Percentiles rank a stretch among this genome's conserved stretches.
phyloP scores from a whole-genome alignment of 2,329 filamentous ascomycete species.

The Diaporthe aspalathi region DNA sequence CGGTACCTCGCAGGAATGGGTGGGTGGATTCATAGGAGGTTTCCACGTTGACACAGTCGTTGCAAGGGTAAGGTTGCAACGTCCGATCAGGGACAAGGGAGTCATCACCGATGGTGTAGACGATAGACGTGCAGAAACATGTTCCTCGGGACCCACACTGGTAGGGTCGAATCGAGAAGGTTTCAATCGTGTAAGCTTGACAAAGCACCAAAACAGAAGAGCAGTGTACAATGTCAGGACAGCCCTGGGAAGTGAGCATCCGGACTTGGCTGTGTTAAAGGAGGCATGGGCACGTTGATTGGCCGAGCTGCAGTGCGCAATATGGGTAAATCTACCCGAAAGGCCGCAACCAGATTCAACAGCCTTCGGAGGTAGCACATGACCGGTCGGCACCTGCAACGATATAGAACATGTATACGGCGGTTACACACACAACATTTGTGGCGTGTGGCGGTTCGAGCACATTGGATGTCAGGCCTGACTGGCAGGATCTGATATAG shows the following conservation, averaged over 20 bases:
- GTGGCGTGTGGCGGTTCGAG: neutral
- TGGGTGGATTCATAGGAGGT: neutral
- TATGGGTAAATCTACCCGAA: constrained; percentile 23
- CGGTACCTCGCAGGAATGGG: constrained; percentile 20
- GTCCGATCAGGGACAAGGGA: constrained; percentile 10
- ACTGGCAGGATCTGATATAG: neutral
- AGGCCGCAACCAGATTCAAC: neutral
- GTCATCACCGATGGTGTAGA: neutral
- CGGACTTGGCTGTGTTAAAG: constrained; percentile 13
- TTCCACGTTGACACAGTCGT: neutral
- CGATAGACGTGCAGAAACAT: constrained; percentile 12
- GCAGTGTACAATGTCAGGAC: neutral
- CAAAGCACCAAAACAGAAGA: constrained; percentile 28
- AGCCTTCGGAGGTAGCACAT: constrained; percentile 27
- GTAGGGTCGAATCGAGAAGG: constrained; percentile 25
- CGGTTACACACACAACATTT: neutral
- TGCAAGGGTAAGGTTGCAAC: constrained; percentile 8
- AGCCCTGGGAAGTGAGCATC: constrained; percentile 18
- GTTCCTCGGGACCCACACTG: neutral
- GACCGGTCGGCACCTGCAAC: constrained; percentile 13
- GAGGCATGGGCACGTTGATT: constrained; percentile 6
- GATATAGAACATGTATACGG: neutral
- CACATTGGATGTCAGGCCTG: neutral
- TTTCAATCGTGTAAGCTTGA: constrained; percentile 31
- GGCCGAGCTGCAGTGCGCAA: neutral